Conservation (phyloP, 1,284 basidiomycete genomes). For the Irpex rosettiformis region DNA sequence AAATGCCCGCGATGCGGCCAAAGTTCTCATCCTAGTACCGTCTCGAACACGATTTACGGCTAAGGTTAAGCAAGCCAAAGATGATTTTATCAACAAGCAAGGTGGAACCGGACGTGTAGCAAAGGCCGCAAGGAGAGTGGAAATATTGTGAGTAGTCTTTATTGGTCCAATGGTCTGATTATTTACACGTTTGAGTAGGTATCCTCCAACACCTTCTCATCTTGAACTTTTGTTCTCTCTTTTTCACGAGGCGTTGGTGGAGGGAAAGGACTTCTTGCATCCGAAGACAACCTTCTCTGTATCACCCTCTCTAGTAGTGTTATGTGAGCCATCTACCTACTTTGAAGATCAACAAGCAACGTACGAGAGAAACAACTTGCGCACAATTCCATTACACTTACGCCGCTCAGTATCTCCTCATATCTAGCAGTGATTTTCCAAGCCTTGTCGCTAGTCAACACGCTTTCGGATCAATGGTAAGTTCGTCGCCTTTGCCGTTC, state of each 20-base stretch:
- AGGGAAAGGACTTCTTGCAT: conserved; percentile 34
- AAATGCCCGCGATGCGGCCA: conserved; percentile 29
- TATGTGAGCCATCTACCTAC: conserved; percentile 64
- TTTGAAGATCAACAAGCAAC: conserved; percentile 35
- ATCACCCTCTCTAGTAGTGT: conserved; percentile 51
- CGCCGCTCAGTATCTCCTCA: conserved; percentile 36
- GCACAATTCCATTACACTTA: neutral
- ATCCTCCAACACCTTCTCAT: conserved; percentile 60
- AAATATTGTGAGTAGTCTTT: conserved; percentile 48
- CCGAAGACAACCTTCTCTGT: conserved; percentile 39
- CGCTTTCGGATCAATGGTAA: conserved; percentile 28
- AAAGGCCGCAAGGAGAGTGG: conserved; percentile 41
- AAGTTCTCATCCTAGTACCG: conserved; percentile 50
- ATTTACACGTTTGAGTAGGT: conserved; percentile 38
- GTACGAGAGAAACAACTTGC: conserved; percentile 18
- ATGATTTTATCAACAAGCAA: conserved; percentile 49
- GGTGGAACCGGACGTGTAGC: conserved; percentile 42
- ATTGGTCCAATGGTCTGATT: conserved; percentile 8
- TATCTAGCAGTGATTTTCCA: conserved; percentile 47
- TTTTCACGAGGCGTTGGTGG: conserved; percentile 38
- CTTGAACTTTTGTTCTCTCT: conserved; percentile 52
- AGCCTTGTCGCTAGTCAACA: conserved; percentile 34
- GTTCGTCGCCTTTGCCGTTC: conserved; percentile 1
- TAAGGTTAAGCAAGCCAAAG: conserved; percentile 45
- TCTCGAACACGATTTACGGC: conserved; percentile 38